Evolutionary conservation across 164 flowering plant genomes (phyloP).

Genomic region (Dillenia suffruticosa): DNA sequence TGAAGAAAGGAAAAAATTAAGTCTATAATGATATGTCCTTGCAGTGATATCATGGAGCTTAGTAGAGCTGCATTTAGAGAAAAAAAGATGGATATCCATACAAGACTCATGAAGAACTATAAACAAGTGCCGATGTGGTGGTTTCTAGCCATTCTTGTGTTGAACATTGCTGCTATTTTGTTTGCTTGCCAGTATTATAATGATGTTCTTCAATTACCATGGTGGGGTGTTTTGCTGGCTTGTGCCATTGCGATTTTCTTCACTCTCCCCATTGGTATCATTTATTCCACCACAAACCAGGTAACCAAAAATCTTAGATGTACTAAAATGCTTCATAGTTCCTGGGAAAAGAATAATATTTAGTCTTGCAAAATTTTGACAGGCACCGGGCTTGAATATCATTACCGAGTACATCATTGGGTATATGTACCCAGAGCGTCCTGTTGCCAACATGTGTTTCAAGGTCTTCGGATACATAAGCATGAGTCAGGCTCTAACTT

Average conservation of each 20-base stretch:
- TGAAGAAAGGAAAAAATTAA: too few relatives aligned
- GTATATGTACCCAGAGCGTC: constrained; percentile 22
- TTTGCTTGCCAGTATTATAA: constrained; percentile 21
- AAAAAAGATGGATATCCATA: constrained; percentile 21
- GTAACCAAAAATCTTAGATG: constrained; percentile 3
- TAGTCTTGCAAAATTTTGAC: background rate
- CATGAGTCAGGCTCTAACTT: constrained; percentile 24
- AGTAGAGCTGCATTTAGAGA: constrained; percentile 24
- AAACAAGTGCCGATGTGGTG: constrained; percentile 31
- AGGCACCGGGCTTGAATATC: constrained; percentile 27
- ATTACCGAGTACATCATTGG: constrained; percentile 29
- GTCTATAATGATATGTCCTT: background rate
- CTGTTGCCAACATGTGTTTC: constrained; percentile 29
- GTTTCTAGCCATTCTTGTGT: constrained; percentile 23
- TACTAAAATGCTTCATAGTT: too few relatives aligned
- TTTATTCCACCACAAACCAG: constrained; percentile 26
- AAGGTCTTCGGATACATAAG: constrained; percentile 27
- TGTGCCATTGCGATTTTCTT: constrained; percentile 14
- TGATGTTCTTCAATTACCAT: constrained; percentile 27
- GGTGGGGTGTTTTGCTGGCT: constrained; percentile 31
- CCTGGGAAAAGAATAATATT: too few relatives aligned
- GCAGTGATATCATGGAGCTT: constrained; percentile 38
- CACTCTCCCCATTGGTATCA: constrained; percentile 28
- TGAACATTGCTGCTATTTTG: constrained; percentile 15
- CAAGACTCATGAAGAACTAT: constrained; percentile 24